phyloP scores from a whole-genome alignment of 345 rosid species.

The Conringia planisiliqua region DNA sequence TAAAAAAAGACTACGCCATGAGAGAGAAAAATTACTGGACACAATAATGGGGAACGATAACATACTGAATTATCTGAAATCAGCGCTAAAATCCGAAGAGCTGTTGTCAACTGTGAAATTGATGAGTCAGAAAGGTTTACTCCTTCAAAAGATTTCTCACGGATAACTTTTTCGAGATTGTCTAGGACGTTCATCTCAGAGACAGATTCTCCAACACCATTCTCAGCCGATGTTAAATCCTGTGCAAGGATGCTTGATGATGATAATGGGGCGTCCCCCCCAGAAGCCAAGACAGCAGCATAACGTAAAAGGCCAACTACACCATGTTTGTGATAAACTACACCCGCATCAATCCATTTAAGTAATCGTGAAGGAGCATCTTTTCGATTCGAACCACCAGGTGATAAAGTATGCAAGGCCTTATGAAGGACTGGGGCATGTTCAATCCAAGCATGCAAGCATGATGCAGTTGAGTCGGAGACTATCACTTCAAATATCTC shows the following conservation, averaged over 20 bases:
- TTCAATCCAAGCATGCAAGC: slow-evolving; percentile 84
- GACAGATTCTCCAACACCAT: slow-evolving; percentile 67
- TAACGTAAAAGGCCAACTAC: slow-evolving; percentile 86
- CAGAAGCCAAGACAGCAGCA: slow-evolving; percentile 85
- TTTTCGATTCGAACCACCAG: slow-evolving; percentile 93
- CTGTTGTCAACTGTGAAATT: slow-evolving; percentile 84
- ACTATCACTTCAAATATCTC: slow-evolving; percentile 94
- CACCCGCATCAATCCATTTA: slow-evolving; percentile 95
- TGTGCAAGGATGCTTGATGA: slow-evolving; percentile 70
- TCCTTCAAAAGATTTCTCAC: slow-evolving; percentile 84
- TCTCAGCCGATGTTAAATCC: slow-evolving; percentile 74
- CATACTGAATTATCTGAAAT: slow-evolving; percentile 84
- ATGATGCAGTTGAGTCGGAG: slow-evolving; percentile 83
- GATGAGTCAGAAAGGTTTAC: slow-evolving; percentile 79
- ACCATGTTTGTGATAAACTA: slow-evolving; percentile 91
- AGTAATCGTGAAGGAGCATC: slow-evolving; percentile 89
- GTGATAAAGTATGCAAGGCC: slow-evolving; percentile 86
- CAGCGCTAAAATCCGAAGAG: slow-evolving; percentile 83
- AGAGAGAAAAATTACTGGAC: slow-evolving; percentile 11
- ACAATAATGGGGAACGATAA: slow-evolving; percentile 8
- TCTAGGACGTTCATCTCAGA: slow-evolving; percentile 80
- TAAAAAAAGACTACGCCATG: background rate
- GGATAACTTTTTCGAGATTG: slow-evolving; percentile 76
- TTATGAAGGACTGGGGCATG: slow-evolving; percentile 84
- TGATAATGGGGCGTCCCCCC: slow-evolving; percentile 86